Percentiles rank a stretch among this genome's conserved stretches.
Conservation (phyloP, 805 yeast species). For the Myxozyma nipponensis region DNA sequence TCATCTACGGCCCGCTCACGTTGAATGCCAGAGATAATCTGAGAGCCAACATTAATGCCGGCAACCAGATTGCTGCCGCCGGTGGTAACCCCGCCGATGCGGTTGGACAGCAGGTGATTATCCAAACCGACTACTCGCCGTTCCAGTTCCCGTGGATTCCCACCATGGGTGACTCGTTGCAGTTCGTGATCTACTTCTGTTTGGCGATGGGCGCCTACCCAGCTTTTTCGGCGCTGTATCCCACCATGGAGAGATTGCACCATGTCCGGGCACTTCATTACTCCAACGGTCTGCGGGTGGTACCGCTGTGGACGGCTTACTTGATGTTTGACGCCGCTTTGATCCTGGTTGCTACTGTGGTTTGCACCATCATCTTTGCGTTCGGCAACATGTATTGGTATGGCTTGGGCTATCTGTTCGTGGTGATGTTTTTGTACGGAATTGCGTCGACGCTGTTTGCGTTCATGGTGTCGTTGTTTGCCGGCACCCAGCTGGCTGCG, state of each 20-base stretch:
- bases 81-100: neutral
- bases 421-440: slow-evolving; percentile 36
- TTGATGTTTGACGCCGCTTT: slow-evolving; percentile 31
- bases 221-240: slow-evolving; percentile 37
- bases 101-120: neutral
- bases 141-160: slow-evolving; percentile 37
- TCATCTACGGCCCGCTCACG: slow-evolving; percentile 30
- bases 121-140: slow-evolving; percentile 36
- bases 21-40: slow-evolving; percentile 34
- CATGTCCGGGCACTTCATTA: slow-evolving; percentile 39
- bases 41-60: slow-evolving; percentile 32
- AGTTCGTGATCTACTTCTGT: slow-evolving; percentile 37
- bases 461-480: slow-evolving; percentile 35
- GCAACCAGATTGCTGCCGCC: neutral
- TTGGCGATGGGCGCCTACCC: slow-evolving; percentile 39
- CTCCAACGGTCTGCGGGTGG: slow-evolving; percentile 38
- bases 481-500: slow-evolving; percentile 39
- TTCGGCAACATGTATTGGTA: slow-evolving; percentile 28
- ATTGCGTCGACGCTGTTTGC: slow-evolving; percentile 33
- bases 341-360: slow-evolving; percentile 31
- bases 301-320: slow-evolving; percentile 38
- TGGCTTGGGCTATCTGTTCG: slow-evolving; percentile 36
- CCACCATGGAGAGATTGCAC: slow-evolving; percentile 37
- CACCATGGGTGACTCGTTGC: slow-evolving; percentile 36
- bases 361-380: slow-evolving; percentile 33